phyloP scores from a whole-genome alignment of 2,329 filamentous ascomycete species.

The Diaporthe batatas region DNA sequence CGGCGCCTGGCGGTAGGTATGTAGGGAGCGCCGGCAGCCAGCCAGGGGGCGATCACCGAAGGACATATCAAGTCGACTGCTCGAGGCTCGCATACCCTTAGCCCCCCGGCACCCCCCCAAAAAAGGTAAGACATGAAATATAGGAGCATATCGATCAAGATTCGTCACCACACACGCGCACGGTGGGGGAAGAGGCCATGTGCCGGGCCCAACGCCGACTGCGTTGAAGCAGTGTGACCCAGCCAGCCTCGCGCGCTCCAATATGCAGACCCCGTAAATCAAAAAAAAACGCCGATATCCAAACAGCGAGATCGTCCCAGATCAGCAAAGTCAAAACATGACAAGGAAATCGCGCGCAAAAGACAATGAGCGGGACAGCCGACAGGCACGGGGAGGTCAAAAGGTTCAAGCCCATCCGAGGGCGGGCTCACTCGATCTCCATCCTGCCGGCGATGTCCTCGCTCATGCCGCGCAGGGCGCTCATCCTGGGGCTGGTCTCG shows the following conservation, averaged over 20 bases:
- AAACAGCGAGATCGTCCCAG: neutral
- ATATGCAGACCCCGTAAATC: neutral
- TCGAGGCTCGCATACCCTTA: neutral
- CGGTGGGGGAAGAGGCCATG: neutral
- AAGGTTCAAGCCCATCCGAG: neutral
- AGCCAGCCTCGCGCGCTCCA: conserved; percentile 9
- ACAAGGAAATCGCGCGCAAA: neutral
- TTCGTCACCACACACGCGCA: neutral
- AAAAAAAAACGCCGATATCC: conserved; percentile 9
- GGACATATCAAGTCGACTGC: neutral
- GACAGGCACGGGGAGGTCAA: neutral
- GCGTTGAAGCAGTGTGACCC: conserved; percentile 39
- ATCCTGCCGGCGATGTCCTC: conserved; percentile 74
- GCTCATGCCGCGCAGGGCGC: conserved; percentile 68
- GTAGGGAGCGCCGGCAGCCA: neutral
- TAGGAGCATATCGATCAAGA: neutral
- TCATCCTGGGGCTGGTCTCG: conserved; percentile 50
- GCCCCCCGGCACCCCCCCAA: too few species aligned
- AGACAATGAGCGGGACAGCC: neutral
- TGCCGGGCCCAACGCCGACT: neutral
- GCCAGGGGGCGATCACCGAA: neutral
- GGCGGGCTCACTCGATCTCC: conserved; percentile 64
- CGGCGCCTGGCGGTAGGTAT: neutral
- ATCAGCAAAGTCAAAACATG: neutral
- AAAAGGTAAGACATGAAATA: neutral